Evolutionary conservation across 1,284 basidiomycete species (phyloP).

Genomic region (Phenoliferia sp.): DNA sequence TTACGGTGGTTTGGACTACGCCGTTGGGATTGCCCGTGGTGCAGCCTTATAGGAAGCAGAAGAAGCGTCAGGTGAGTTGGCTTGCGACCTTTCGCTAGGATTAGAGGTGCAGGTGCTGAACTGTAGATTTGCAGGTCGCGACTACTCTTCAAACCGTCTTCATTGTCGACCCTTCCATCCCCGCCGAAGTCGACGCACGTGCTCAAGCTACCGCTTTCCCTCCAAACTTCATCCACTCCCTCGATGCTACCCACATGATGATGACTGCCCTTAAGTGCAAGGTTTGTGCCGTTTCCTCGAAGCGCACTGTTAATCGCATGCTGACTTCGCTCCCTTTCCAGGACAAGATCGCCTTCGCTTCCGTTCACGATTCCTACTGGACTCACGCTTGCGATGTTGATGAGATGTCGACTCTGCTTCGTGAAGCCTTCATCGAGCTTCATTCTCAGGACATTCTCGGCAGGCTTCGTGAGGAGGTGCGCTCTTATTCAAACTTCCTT

Average conservation of each 20-base stretch:
- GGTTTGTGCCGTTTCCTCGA: constrained; percentile 47
- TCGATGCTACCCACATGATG: constrained; percentile 99
- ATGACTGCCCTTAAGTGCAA: constrained; percentile 87
- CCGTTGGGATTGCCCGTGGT: constrained; percentile 90
- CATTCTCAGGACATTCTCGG: constrained; percentile 80
- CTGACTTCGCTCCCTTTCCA: constrained; percentile 41
- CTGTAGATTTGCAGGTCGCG: constrained; percentile 49
- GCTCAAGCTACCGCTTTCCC: constrained; percentile 97
- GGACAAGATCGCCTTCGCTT: constrained; percentile 75
- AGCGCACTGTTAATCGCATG: not conserved
- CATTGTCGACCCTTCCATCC: constrained; percentile 80
- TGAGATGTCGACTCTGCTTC: constrained; percentile 81
- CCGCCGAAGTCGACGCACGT: constrained; percentile 70
- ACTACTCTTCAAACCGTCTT: constrained; percentile 87
- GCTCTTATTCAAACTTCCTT: constrained; percentile 15
- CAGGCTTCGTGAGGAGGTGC: constrained; percentile 48
- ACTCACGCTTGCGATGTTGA: constrained; percentile 88
- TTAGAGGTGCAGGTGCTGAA: constrained; percentile 2
- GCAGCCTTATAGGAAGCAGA: constrained; percentile 87
- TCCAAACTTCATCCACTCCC: constrained; percentile 95
- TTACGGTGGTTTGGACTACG: constrained; percentile 92
- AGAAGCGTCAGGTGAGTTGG: constrained; percentile 56
- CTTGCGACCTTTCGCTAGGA: constrained; percentile 41
- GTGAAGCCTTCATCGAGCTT: constrained; percentile 87
- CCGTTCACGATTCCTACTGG: constrained; percentile 99